These are phyloP conservation scores for Synchytrium microbalum DNA, from an alignment of 371 early-diverging fungal genomes.

Conservation along the genomic window DNA sequence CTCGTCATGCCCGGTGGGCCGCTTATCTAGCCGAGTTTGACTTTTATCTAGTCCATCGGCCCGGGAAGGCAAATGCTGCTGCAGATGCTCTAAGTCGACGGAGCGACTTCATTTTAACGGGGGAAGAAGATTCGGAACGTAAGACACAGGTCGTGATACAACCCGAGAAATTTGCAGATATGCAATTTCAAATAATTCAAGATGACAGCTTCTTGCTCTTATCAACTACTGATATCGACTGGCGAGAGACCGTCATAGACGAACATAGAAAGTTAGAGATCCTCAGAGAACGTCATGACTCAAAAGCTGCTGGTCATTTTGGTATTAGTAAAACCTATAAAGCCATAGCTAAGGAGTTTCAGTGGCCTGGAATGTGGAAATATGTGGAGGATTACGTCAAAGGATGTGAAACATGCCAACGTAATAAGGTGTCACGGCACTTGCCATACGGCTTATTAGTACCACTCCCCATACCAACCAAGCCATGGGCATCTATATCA, in stretches of 20 bases:
- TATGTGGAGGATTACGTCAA: constrained; percentile 29
- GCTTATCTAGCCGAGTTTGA: constrained; percentile 26
- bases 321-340: constrained; percentile 38
- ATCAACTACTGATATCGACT: no score
- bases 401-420: constrained; percentile 37
- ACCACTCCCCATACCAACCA: constrained; percentile 29
- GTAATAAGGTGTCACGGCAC: constrained; percentile 22
- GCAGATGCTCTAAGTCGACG: constrained; percentile 43
- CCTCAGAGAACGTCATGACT: constrained; percentile 31
- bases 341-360: constrained; percentile 24
- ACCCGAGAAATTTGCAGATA: neutral
- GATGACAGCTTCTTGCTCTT: neutral
- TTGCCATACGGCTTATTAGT: constrained; percentile 26
- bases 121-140: neutral
- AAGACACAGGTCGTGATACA: neutral
- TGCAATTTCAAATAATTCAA: neutral
- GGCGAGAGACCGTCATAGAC: constrained; percentile 5
- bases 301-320: constrained; percentile 38
- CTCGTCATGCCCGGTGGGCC: constrained; percentile 35
- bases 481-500: constrained; percentile 35
- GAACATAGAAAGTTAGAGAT: constrained; percentile 15
- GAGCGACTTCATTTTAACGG: no score
- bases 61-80: constrained; percentile 30
- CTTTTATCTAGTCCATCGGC: constrained; percentile 28
- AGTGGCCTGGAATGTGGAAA: constrained; percentile 37